Base-by-base conservation (phyloP, 768 basidiomycete species). In the Psilocybe tampanensis region DNA sequence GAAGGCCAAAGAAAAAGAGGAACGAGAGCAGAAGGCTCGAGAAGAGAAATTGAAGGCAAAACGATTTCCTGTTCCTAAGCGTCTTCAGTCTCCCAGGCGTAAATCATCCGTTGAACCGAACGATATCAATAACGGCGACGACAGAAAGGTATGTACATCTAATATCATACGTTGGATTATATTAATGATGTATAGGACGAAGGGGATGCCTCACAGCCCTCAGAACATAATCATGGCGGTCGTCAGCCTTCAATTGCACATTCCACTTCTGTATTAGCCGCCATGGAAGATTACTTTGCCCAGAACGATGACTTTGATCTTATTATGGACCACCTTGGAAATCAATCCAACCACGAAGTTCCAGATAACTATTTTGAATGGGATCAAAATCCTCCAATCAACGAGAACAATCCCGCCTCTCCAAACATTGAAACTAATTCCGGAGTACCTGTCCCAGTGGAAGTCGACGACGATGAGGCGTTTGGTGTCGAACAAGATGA, bases 1-100 rank as follows among this genome's bases (percentile, higher is more conserved):
- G 39, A 62, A 62, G 47, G 58, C 44, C 8, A 50, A 43, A 44
- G 57, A 36, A 58, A 54, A 48, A 56, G 32, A 56, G 44, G 62
- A 52, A 56, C 48, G 52, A 42, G 60, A 59, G 34, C 45, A 60
- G 34, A 55, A 36, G 34, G 55, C 51, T 33, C 39, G 61, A 42
- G 57, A 54, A 39, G 41, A 48, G 43, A 55, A 29, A 5, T 29
- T 52, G 24, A 62, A 55, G 39, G 44, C 60, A 11, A 70, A 66
- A 45, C 56, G 64, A 11, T 69, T 68, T 54, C 70, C 70, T 12
- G 23, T 48, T 34, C n/a, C 44, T 32, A 19, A 22, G 7, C 32
- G 24, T 41, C 15, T 22, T 64, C 23, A 13, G 32, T 22, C 19
- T 24, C 54, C 52, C 29, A 55, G 50, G 22, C 51, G 17, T 21